Conservation (phyloP, 208 protist genomes). For the Leishmania guyanensis region DNA sequence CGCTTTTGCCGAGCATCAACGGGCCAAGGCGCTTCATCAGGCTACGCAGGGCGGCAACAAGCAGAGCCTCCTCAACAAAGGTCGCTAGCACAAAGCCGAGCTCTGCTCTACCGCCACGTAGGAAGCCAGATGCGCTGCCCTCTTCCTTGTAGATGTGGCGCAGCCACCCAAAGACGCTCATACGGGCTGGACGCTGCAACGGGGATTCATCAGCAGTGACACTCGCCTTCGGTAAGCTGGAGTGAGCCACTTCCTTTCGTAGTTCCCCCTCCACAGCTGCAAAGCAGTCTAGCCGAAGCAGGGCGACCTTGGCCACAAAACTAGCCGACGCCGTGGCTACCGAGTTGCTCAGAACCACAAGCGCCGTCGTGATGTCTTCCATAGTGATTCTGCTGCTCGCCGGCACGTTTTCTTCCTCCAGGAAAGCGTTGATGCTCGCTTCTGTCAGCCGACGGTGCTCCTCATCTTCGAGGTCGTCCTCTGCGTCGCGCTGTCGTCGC, state of each 20-base stretch:
- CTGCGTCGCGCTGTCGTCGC: neutral
- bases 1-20: neutral
- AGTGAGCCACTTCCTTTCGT: neutral
- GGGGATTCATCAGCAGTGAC: neutral
- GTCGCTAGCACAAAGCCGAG: constrained; percentile 24
- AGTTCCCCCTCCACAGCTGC: constrained; percentile 24
- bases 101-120: constrained; percentile 32
- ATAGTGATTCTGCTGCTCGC: neutral
- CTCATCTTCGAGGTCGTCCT: neutral
- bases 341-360: constrained; percentile 15
- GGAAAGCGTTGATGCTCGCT: constrained; percentile 23
- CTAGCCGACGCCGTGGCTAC: constrained; percentile 11
- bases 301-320: constrained; percentile 13
- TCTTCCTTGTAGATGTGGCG: constrained; percentile 23
- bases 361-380: constrained; percentile 12
- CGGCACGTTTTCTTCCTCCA: constrained; percentile 29
- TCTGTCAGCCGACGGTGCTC: neutral
- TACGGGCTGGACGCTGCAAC: neutral
- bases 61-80: constrained; percentile 12
- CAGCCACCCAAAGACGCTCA: constrained; percentile 7
- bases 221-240: neutral
- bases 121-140: neutral
- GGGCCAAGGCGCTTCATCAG: neutral
- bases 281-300: constrained; percentile 26
- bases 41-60: constrained; percentile 13